Evolutionary conservation across 176 grass and related monocot species (phyloP).

Genomic region (Melocanna baccifera): DNA sequence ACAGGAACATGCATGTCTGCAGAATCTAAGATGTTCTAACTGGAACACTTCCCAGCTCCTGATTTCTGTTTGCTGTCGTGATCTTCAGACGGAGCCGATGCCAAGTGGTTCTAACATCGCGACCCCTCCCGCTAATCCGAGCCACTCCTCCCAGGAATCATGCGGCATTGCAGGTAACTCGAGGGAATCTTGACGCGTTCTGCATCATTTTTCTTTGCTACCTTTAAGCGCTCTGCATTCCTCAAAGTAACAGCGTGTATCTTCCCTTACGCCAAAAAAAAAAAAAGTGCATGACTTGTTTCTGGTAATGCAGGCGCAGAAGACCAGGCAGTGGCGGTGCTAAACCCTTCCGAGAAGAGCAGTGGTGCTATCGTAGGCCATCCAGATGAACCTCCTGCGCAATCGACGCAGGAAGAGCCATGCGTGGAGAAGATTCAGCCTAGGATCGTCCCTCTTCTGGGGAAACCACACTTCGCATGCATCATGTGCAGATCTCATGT

Average conservation of each 20-base stretch:
- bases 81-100: neutral
- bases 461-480: conserved; percentile 43
- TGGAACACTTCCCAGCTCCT: neutral
- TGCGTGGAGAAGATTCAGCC: neutral
- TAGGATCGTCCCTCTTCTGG: conserved; percentile 27
- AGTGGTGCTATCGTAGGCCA: neutral
- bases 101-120: neutral
- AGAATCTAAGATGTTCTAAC: too few species aligned
- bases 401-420: neutral
- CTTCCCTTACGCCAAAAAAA: too few species aligned
- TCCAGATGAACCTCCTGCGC: neutral
- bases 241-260: neutral
- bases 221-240: neutral
- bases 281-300: neutral
- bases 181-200: neutral
- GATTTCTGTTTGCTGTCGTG: neutral
- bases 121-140: neutral
- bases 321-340: neutral
- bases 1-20: too few species aligned
- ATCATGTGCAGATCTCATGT: conserved; percentile 39
- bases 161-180: neutral
- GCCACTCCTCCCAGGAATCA: neutral
- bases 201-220: neutral
- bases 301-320: neutral
- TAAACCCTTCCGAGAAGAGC: neutral